Base-by-base conservation (phyloP, 106 monocot species). In the Ottelia alismoides region DNA sequence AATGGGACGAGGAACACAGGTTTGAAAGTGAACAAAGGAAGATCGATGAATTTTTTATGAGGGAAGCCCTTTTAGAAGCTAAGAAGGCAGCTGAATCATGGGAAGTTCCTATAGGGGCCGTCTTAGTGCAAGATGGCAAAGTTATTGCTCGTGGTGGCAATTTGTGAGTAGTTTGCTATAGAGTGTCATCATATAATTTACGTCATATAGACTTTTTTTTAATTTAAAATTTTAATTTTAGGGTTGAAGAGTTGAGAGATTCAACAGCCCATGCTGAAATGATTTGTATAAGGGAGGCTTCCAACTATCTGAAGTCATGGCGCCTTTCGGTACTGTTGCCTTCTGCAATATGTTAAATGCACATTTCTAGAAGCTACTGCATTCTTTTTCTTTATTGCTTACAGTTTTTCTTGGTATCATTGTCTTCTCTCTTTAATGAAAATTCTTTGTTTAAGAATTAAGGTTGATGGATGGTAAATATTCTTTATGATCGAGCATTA, bases 251-350 rank as follows among this genome's bases (percentile, higher is more conserved):
- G 53, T 35, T 70, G 47, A 77, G 93, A 58, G 93, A 93, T 71
- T 88, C 93, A 56, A 93, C 93, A 31, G 87, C 93, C 20, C 93
- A 93, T 81, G 93, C 93, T 47, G 93, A 93, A 70, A 88, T 93
- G 77, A 78, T 88, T 60, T 93, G 93, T 48, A 93, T 93, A 53
- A 71, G 81, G 11, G 83, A 93, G 65, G 93, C 93, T 12, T 93
- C 93, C 58, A 88, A 67, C 56, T 22, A 72, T 73, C 87, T 93
- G 25, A 53, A 64, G 51, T 78, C 75, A 19, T 93, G 93, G 93
- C 87, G 93, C 51, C 75, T 93, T 45, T 65, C 80, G 65, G 93
- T 93, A 93, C 25, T 50, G 12, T 25, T 61, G 5, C 35, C 12
- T 6, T 35, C 35, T 35, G 12, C 5, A 3, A 35, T 6, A 35